phyloP scores from a whole-genome alignment of 2,329 filamentous ascomycete species.

The Huntiella savannae region DNA sequence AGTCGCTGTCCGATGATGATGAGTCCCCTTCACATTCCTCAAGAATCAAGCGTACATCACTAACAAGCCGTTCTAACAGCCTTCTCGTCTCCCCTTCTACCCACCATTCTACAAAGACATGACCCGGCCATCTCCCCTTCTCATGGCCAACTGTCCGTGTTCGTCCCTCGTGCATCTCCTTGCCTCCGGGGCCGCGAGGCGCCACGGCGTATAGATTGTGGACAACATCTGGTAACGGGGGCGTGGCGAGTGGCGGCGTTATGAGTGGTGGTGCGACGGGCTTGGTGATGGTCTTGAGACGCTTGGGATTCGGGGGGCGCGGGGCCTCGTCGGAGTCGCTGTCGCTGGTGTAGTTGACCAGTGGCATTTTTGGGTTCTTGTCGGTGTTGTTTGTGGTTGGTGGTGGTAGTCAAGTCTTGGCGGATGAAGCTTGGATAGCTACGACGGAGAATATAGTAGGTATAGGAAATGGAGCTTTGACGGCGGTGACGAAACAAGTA shows the following conservation, averaged over 20 bases:
- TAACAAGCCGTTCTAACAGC: constrained; percentile 26
- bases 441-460: background rate
- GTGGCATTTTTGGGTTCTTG: constrained; percentile 22
- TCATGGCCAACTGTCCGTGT: constrained; percentile 68
- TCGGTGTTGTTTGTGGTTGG: too few relatives aligned
- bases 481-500: too few relatives aligned
- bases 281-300: constrained; percentile 4
- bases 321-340: constrained; percentile 2
- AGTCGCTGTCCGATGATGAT: background rate
- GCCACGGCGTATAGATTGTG: constrained; percentile 78
- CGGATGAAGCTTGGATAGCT: background rate
- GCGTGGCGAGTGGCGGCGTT: background rate
- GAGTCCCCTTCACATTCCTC: constrained; percentile 16
- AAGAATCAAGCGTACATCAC: constrained; percentile 17
- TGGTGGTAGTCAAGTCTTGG: too few relatives aligned
- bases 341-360: constrained; percentile 39
- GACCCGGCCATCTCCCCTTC: constrained; percentile 78
- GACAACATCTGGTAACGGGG: constrained; percentile 67
- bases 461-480: background rate
- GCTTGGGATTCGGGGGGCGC: constrained; percentile 5
- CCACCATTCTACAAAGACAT: constrained; percentile 75
- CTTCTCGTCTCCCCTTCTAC: constrained; percentile 29
- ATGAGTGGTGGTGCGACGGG: constrained; percentile 2
- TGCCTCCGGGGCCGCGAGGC: constrained; percentile 67
- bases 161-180: constrained; percentile 66